phyloP scores from a whole-genome alignment of 345 rosid genomes.

The Noccaea caerulescens region DNA sequence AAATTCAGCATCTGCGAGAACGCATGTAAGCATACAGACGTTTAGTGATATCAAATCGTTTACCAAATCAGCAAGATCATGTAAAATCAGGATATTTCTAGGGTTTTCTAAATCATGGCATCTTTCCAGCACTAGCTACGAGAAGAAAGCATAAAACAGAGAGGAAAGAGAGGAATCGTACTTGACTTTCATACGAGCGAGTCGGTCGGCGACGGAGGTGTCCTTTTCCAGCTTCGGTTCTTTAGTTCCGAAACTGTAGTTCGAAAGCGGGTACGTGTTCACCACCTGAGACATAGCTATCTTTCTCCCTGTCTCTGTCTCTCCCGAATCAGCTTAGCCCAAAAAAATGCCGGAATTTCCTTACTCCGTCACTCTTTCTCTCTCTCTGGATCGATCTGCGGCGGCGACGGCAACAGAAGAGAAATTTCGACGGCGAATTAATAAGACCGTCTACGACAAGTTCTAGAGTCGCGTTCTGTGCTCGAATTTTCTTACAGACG shows the following conservation, averaged over 20 bases:
- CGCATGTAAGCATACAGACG: background rate
- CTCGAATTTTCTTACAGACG: background rate
- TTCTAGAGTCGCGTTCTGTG: slow-evolving; percentile 8
- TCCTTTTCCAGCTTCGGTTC: slow-evolving; percentile 98
- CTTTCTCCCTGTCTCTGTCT: slow-evolving; percentile 30
- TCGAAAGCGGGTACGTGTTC: slow-evolving; percentile 88
- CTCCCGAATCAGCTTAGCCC: background rate
- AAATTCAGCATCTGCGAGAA: slow-evolving; percentile 17
- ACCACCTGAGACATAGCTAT: slow-evolving; percentile 82
- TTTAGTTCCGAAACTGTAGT: slow-evolving; percentile 94
- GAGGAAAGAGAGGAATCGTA: slow-evolving; percentile 37
- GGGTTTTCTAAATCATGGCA: slow-evolving; percentile 48
- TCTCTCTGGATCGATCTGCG: background rate
- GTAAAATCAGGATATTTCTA: slow-evolving; percentile 36
- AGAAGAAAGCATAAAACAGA: slow-evolving; percentile 1
- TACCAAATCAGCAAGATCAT: slow-evolving; percentile 19
- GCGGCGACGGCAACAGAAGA: slow-evolving; percentile 21
- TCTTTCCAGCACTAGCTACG: background rate
- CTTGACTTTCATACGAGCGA: slow-evolving; percentile 99
- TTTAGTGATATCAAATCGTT: background rate
- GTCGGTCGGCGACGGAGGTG: slow-evolving; percentile 95
- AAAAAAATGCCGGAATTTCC: background rate
- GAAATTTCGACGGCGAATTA: slow-evolving; percentile 17
- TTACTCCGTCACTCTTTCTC: background rate
- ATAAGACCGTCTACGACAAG: background rate